Evolutionary conservation across 805 yeast genomes (phyloP).

Genomic region (Wickerhamiella dianesei): DNA sequence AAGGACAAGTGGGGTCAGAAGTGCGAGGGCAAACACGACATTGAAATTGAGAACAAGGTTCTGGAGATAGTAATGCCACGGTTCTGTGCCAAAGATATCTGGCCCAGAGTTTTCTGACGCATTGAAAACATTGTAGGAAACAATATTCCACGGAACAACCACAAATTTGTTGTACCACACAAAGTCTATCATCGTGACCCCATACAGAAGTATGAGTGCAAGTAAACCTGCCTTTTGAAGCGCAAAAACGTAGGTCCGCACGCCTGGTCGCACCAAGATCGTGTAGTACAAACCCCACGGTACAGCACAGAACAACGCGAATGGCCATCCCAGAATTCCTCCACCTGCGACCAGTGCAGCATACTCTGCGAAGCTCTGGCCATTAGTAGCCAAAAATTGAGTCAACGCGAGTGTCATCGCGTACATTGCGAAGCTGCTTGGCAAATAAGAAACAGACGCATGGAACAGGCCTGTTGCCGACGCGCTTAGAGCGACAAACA

Average conservation of each 20-base stretch:
- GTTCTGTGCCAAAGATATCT: constrained; percentile 79
- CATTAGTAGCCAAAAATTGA: constrained; percentile 7
- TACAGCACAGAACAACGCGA: constrained; percentile 47
- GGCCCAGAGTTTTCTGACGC: constrained; percentile 69
- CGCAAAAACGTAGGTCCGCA: constrained; percentile 1
- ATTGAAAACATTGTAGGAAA: constrained; percentile 62
- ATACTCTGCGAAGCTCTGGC: constrained; percentile 11
- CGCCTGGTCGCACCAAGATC: not conserved
- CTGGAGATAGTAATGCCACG: constrained; percentile 52
- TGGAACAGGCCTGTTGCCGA: constrained; percentile 76
- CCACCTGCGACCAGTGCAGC: constrained; percentile 41
- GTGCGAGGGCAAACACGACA: constrained; percentile 25
- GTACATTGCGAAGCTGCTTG: constrained; percentile 63
- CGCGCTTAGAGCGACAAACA: constrained; percentile 45
- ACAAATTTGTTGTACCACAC: constrained; percentile 41
- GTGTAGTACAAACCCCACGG: constrained; percentile 39
- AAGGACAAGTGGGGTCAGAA: constrained; percentile 8
- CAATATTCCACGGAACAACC: constrained; percentile 71
- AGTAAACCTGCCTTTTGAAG: constrained; percentile 5
- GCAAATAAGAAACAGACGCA: constrained; percentile 74
- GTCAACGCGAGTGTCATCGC: constrained; percentile 25
- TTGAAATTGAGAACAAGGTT: constrained; percentile 70
- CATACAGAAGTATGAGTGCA: constrained; percentile 10
- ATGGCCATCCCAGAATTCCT: constrained; percentile 87
- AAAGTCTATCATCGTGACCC: constrained; percentile 33